phyloP scores from a whole-genome alignment of 345 rosid genomes.

The Eucalyptus caleyi region DNA sequence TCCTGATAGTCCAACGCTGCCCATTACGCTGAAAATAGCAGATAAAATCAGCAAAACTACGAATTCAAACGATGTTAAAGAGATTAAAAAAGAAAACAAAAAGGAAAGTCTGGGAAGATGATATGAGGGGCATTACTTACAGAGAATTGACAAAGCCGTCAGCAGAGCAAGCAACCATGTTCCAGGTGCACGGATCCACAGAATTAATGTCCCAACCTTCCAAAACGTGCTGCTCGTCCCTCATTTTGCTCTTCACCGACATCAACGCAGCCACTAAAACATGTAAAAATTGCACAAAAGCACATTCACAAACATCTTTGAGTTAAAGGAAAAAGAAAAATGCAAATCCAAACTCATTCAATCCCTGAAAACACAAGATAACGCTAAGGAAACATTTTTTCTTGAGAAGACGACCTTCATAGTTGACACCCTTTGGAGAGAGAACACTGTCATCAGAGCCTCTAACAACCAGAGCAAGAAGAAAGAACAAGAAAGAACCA shows the following conservation, averaged over 20 bases:
- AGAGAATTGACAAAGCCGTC: slow-evolving; percentile 73
- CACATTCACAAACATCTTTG: not conserved
- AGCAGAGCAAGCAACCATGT: slow-evolving; percentile 80
- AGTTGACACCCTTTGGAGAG: slow-evolving; percentile 94
- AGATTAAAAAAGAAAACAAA: not conserved
- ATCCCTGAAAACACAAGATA: not conserved
- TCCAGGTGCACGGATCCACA: slow-evolving; percentile 98
- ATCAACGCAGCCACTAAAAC: slow-evolving; percentile 76
- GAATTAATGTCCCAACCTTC: slow-evolving; percentile 94
- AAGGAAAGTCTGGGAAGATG: not conserved
- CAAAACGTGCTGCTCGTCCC: slow-evolving; percentile 48
- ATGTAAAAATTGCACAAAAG: not conserved
- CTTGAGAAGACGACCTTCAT: slow-evolving; percentile 40
- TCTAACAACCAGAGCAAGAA: slow-evolving; percentile 10
- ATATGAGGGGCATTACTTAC: slow-evolving; percentile 23
- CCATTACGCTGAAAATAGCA: slow-evolving; percentile 54
- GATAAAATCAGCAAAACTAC: not conserved
- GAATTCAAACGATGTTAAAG: not conserved
- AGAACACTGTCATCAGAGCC: slow-evolving; percentile 62
- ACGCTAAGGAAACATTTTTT: not conserved
- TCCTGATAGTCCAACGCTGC: slow-evolving; percentile 66
- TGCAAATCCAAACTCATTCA: not conserved
- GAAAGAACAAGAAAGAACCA: slow-evolving; percentile 8
- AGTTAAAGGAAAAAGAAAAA: not conserved
- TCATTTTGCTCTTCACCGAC: slow-evolving; percentile 76